Base-by-base conservation (phyloP, 768 basidiomycete genomes). In the Rhodotorula diobovata region DNA sequence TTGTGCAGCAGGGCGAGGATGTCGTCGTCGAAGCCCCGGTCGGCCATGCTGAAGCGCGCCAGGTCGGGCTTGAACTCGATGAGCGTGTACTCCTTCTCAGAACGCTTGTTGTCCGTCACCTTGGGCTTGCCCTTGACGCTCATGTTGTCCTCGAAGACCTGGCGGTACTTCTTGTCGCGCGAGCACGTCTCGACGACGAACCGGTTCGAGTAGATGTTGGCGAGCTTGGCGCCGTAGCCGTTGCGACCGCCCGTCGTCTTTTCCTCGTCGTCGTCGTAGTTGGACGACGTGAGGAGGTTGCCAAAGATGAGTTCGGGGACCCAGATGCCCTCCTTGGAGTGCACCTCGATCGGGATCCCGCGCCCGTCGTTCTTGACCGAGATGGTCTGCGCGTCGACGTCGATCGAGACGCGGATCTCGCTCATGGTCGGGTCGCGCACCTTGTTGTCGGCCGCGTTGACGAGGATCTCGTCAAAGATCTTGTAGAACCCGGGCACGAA, bases 361-460 rank as follows among this genome's bases (percentile, higher is more conserved):
- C 86, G 85, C 8, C 96, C 96, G 78, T 93, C 97, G 84, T 99
- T 99, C 83, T 87, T 89, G 28, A 98, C 91, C 15, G 91, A 92
- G 77, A 99, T 98, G 8, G 85, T 85, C 76, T 87, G 87, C 77
- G 87, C 86, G 76, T 95, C 91, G 23, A 88, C 81, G 79, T 98
- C 89, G 61, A 99, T 89, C 51, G 81, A 88, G 76, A 98, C 85
- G 80, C 94, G 96, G 77, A 99, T 83, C 16, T 87, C 86, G 82
- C 95, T 90, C 96, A 99, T 99, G 65, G 79, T 86, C 4, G 86
- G 62, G 80, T 98, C 95, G 74, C 95, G 97, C 73, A 91, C 95
- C 88, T 99, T 99, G 83, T 98, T 96, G 80, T 99, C 96, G 8
- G 96, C 96, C 32, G 96, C 96, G 81, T 99, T 99, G 77, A 99